A percentile compares a stretch with the other conserved stretches of the same genome.
Evolutionary conservation across 2,329 filamentous ascomycete species (phyloP).

Genomic region (Aspergillus clavatus): DNA sequence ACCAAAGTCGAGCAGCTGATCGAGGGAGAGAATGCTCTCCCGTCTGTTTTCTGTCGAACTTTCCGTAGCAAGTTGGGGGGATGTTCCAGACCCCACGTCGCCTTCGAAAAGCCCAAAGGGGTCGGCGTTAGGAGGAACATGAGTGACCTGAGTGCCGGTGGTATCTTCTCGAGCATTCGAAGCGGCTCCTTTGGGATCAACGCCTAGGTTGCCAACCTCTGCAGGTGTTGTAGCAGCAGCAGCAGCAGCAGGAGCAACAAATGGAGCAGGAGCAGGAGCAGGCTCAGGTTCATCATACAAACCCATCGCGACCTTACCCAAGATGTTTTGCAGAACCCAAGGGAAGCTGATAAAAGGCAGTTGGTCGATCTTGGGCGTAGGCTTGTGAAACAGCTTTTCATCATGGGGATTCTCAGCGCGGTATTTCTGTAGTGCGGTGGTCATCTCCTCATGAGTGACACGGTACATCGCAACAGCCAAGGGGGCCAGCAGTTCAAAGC

Average conservation of each 20-base stretch:
- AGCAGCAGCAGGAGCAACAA: neutral
- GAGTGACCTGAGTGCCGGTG: neutral
- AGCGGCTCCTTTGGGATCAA: neutral
- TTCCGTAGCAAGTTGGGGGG: neutral
- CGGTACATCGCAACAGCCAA: conserved; percentile 86
- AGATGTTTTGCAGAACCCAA: conserved; percentile 75
- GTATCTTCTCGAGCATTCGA: neutral
- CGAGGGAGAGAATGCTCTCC: conserved; percentile 11
- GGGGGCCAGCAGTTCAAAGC: conserved; percentile 57
- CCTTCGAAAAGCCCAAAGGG: conserved; percentile 14
- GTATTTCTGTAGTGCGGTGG: conserved; percentile 53
- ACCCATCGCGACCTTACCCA: conserved; percentile 63
- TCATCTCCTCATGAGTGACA: conserved; percentile 68
- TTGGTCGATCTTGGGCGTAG: conserved; percentile 22
- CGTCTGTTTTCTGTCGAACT: conserved; percentile 4
- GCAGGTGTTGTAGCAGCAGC: neutral
- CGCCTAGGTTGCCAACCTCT: neutral
- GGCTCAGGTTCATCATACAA: conserved; percentile 23
- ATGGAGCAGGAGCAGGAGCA: neutral
- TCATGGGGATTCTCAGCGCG: conserved; percentile 21
- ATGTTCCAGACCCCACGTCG: neutral
- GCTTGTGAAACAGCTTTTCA: conserved; percentile 6
- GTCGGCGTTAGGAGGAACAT: conserved; percentile 2
- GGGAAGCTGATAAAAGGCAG: conserved; percentile 91
- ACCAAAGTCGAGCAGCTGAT: conserved; percentile 20